Percentiles rank a stretch among this genome's conserved stretches.
Evolutionary conservation across 2,329 filamentous ascomycete genomes (phyloP).

Genomic region (Fusarium sp.): DNA sequence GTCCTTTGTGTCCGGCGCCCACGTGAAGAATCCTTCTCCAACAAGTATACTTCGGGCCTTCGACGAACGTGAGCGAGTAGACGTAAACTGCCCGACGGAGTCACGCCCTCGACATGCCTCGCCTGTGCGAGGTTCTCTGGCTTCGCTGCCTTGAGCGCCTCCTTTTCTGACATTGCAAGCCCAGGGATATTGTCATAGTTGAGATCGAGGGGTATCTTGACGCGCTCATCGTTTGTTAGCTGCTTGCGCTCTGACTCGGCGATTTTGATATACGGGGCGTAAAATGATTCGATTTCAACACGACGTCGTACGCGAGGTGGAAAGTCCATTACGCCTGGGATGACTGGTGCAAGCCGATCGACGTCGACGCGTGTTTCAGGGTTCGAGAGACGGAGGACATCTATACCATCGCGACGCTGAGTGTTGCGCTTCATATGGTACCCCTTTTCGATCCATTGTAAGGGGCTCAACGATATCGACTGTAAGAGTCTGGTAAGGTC

Average conservation of each 20-base stretch:
- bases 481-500: constrained; percentile 71
- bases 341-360: constrained; percentile 62
- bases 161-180: constrained; percentile 81
- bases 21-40: constrained; percentile 1
- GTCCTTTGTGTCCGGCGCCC: neutral
- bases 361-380: constrained; percentile 57
- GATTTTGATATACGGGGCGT: constrained; percentile 84
- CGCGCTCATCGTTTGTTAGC: constrained; percentile 79
- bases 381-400: constrained; percentile 76
- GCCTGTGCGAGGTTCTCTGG: constrained; percentile 93
- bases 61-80: constrained; percentile 70
- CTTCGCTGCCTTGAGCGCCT: constrained; percentile 71
- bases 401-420: constrained; percentile 75
- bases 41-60: constrained; percentile 7
- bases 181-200: constrained; percentile 80
- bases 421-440: constrained; percentile 75
- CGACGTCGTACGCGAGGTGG: constrained; percentile 69
- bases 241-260: constrained; percentile 73
- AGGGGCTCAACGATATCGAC: constrained; percentile 64
- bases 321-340: constrained; percentile 67
- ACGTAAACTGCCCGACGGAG: constrained; percentile 66
- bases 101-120: constrained; percentile 82
- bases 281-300: constrained; percentile 82
- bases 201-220: constrained; percentile 76
- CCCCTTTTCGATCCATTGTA: constrained; percentile 74